Base-by-base conservation (phyloP, 129 eudicot genomes). In the Erigeron canadensis region DNA sequence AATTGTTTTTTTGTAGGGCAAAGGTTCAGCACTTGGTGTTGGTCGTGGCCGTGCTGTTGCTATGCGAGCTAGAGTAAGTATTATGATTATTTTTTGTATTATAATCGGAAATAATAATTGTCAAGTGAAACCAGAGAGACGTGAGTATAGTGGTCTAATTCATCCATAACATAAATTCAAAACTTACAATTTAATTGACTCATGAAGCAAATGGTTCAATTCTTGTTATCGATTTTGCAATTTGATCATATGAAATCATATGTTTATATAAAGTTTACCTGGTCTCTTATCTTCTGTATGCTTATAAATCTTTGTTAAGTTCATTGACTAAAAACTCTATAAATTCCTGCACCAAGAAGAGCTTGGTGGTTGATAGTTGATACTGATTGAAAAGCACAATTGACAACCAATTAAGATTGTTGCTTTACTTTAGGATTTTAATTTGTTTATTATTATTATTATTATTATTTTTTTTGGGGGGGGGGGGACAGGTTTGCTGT, bases 31-130 rank as follows among this genome's bases (percentile, higher is more conserved):
- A 56, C 62, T 56, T 56, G 62, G 62, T 65, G 71, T 65, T 65
- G 57, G 71, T 65, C 83, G 96, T 69, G 96, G 96, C 18, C 96
- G 96, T 65, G 96, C 87, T 78, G 87, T 81, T 69, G 96, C 87
- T 13, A 91, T 91, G 97, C 96, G 98, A 59, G 95, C 96, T 67
- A 86, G 91, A 74, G 98, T 93, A 81, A 77, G 90, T 75, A 40
- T 57, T 34, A n/a, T 47, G 12, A 8, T 56, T 63, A 21, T 12
- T 17, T 17, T 18, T 53, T 8, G 1, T 65, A 5, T 39, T 37
- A 57, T 41, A 53, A 44, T 19, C 21, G 64, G 28, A 65, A 39
- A 7, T 48, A 39, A 7, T 48, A 48, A 6, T 11, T 48, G n/a
- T 48, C 6, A 9, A 2, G 6, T 50, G 15, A 50, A 50, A 50